Evolutionary conservation across 73 alveolate genomes (phyloP).

Genomic region (Breviolum minutum): DNA sequence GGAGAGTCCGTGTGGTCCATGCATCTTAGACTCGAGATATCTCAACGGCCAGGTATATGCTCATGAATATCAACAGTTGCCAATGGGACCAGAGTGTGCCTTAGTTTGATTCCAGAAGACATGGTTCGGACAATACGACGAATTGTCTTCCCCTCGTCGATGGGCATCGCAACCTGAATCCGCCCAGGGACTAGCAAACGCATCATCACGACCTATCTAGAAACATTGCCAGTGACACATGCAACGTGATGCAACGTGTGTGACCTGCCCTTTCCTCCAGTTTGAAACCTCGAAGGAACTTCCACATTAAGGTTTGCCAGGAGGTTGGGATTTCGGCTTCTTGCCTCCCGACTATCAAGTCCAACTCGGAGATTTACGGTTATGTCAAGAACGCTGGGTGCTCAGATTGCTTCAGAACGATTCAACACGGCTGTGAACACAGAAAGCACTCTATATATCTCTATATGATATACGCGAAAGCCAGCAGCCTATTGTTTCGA

Average conservation of each 20-base stretch:
- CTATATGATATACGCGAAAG: too few relatives aligned
- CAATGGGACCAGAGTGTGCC: conserved; percentile 97
- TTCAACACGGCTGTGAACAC: too few relatives aligned
- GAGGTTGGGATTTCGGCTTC: conserved; percentile 1
- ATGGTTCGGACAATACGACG: too few relatives aligned
- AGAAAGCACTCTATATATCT: too few relatives aligned
- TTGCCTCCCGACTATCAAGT: conserved; percentile 45
- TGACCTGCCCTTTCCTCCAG: too few relatives aligned
- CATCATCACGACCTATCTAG: too few relatives aligned
- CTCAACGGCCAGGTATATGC: conserved; percentile 93
- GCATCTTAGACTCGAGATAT: not conserved
- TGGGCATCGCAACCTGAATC: too few relatives aligned
- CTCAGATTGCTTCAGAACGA: not conserved
- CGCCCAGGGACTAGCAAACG: too few relatives aligned
- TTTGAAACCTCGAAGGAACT: too few relatives aligned
- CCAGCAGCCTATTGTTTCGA: not conserved
- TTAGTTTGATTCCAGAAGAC: not conserved
- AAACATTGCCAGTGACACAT: too few relatives aligned
- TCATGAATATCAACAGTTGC: conserved; percentile 97
- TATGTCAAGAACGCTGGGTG: conserved; percentile 2
- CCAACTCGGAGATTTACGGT: conserved; percentile 88
- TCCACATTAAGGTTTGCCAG: conserved; percentile 20
- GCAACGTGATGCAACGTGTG: too few relatives aligned
- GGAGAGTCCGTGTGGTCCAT: not conserved
- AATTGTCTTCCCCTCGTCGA: too few relatives aligned